Base-by-base conservation (phyloP, 2,329 filamentous ascomycete species). In the Scolecobasidium constrictum region DNA sequence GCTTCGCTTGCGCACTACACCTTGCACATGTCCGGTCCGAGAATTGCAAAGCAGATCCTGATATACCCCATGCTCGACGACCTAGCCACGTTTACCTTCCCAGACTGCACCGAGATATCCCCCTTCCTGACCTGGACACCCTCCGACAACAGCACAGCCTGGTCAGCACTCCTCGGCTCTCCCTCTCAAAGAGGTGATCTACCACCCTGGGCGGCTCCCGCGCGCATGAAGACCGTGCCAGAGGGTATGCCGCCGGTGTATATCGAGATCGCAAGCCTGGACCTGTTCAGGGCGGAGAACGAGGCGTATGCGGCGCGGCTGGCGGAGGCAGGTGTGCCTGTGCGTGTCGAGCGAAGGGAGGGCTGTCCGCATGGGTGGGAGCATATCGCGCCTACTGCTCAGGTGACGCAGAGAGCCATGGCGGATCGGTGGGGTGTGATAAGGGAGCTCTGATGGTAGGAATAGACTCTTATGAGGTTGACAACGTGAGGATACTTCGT, bases 31-130 rank as follows among this genome's bases (percentile, higher is more conserved):
- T 64, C 63, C 3, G 52, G 62, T n/a, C 64, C 50, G 43, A 54
- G 49, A 34, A 48, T 61, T 42, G 60, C 51, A 31, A 63, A 60
- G 52, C 60, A 68, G 52, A 56, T 70, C 35, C 57, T 71, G 9
- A 54, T 66, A 37, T 64, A 64, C 38, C 67, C 65, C 3, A 71
- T 71, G 67, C 53, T 71, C 9, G 66, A 72, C 49, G 63, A 71
- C 46, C 52, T 58, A 35, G 60, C 56, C 12, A 53, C 47, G 16
- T 46, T 47, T 4, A 57, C 58, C 4, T 53, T 54, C 15, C n/a
- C n/a, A n/a, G n/a, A n/a, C n/a, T n/a, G n/a, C n/a, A 45, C 48
- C 12, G 56, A 61, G 12, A 57, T 62, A 40, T 54, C 57, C 18
- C 50, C 51, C 3, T 54, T 59, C 23, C 52, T 56, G 1, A 55